Percentiles rank a stretch among this genome's conserved stretches.
Evolutionary conservation across 2,329 filamentous ascomycete genomes (phyloP).

Genomic region (Neopestalotiopsis sp.): DNA sequence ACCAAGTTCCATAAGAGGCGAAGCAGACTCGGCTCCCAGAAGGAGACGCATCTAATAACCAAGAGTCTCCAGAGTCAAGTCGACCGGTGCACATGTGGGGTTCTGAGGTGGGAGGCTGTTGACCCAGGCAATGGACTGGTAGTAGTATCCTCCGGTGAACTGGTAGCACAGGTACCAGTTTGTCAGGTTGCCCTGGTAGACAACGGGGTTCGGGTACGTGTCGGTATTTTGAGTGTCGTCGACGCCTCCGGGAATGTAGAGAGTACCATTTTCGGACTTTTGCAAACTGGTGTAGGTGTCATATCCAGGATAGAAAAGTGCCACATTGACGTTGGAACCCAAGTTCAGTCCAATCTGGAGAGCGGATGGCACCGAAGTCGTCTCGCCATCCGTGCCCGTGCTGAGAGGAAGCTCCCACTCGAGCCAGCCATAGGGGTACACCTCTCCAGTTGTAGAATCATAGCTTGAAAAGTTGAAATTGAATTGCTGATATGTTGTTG

Average conservation of each 20-base stretch:
- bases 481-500: constrained; percentile 23
- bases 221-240: constrained; percentile 29
- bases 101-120: constrained; percentile 27
- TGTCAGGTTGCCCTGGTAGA: constrained; percentile 22
- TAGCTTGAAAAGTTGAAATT: constrained; percentile 30
- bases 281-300: constrained; percentile 21
- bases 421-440: constrained; percentile 25
- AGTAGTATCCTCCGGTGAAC: constrained; percentile 30
- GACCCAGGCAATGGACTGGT: constrained; percentile 31
- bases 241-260: constrained; percentile 27
- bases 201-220: constrained; percentile 18
- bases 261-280: constrained; percentile 23
- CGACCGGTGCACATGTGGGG: constrained; percentile 30
- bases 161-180: constrained; percentile 33
- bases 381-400: constrained; percentile 18
- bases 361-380: constrained; percentile 17
- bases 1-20: too few relatives aligned
- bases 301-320: constrained; percentile 25
- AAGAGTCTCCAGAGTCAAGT: constrained; percentile 23
- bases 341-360: constrained; percentile 22
- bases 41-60: background rate
- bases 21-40: too few relatives aligned
- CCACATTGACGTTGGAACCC: constrained; percentile 28
- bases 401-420: constrained; percentile 23
- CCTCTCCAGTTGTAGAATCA: constrained; percentile 23